Evolutionary conservation across 2,329 filamentous ascomycete species (phyloP).

Genomic region (Epichloe coenophiala): DNA sequence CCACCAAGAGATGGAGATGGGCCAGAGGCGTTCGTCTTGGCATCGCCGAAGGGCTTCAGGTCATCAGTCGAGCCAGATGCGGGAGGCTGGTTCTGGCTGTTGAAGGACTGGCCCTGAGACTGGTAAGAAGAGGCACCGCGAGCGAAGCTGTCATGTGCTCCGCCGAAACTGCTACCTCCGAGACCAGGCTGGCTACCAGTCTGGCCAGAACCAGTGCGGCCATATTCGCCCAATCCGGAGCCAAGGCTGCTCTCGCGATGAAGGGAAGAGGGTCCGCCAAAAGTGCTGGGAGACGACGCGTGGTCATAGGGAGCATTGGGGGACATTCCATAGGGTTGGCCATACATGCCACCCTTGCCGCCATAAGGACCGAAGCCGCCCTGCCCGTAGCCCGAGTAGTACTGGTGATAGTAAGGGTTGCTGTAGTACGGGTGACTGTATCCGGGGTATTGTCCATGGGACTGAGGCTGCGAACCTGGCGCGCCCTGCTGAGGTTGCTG

Average conservation of each 20-base stretch:
- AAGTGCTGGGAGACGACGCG: constrained; percentile 38
- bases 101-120: constrained; percentile 41
- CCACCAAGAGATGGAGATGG: constrained; percentile 42
- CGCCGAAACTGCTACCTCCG: constrained; percentile 36
- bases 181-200: constrained; percentile 36
- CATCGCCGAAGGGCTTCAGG: constrained; percentile 45
- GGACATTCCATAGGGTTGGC: constrained; percentile 42
- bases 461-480: constrained; percentile 31
- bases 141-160: constrained; percentile 40
- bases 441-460: constrained; percentile 36
- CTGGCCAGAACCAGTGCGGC: constrained; percentile 36
- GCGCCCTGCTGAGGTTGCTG: constrained; percentile 24
- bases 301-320: constrained; percentile 45
- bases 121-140: constrained; percentile 41
- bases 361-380: constrained; percentile 39
- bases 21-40: constrained; percentile 35
- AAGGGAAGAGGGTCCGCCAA: constrained; percentile 36
- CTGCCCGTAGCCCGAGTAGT: constrained; percentile 42
- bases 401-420: constrained; percentile 50
- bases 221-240: constrained; percentile 41
- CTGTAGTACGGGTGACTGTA: constrained; percentile 46
- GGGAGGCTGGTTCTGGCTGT: constrained; percentile 33
- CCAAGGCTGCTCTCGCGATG: constrained; percentile 37
- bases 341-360: constrained; percentile 40
- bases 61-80: constrained; percentile 33